Evolutionary conservation across 495 filamentous ascomycete genomes (phyloP).

Genomic region (Cladorrhinum samala): DNA sequence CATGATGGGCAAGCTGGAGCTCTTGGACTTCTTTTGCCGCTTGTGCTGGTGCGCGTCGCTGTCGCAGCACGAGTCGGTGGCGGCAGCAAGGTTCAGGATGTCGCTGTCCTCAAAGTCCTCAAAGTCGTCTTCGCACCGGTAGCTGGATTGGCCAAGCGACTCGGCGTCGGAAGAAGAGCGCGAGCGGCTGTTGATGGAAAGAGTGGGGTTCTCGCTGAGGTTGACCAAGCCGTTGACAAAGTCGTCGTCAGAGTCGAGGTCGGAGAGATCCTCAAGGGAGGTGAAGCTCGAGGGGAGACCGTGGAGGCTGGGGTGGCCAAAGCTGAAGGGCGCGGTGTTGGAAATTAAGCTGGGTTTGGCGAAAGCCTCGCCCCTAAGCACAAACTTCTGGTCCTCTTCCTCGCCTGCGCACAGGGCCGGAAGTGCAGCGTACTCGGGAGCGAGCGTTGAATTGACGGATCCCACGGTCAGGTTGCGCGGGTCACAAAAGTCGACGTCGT

Average conservation of each 20-base stretch:
- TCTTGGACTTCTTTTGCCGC: conserved; percentile 56
- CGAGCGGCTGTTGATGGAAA: conserved; percentile 62
- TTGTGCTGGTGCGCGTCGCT: conserved; percentile 51
- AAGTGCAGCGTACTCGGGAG: conserved; percentile 57
- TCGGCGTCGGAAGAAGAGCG: conserved; percentile 62
- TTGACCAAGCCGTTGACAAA: conserved; percentile 72
- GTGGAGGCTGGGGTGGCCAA: conserved; percentile 44
- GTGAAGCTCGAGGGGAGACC: conserved; percentile 58
- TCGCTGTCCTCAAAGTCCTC: conserved; percentile 62
- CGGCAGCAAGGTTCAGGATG: conserved; percentile 44
- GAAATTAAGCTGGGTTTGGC: conserved; percentile 33
- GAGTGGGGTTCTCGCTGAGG: conserved; percentile 48
- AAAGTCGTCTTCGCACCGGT: conserved; percentile 70
- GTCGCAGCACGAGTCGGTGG: conserved; percentile 39
- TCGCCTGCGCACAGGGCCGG: conserved; percentile 56
- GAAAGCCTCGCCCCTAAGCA: conserved; percentile 55
- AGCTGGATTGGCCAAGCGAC: conserved; percentile 65
- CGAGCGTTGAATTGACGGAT: conserved; percentile 48
- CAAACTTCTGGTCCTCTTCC: conserved; percentile 70
- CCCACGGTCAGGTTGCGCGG: conserved; percentile 85
- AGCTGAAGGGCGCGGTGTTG: conserved; percentile 48
- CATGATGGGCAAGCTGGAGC: conserved; percentile 42
- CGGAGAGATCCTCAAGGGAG: conserved; percentile 77
- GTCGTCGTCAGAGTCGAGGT: conserved; percentile 90
- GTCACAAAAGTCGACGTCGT: conserved; percentile 84